A percentile compares a stretch with the other conserved stretches of the same genome.
Evolutionary conservation across 192 early-diverging fungal species (phyloP).

Genomic region (Mortierella claussenii): DNA sequence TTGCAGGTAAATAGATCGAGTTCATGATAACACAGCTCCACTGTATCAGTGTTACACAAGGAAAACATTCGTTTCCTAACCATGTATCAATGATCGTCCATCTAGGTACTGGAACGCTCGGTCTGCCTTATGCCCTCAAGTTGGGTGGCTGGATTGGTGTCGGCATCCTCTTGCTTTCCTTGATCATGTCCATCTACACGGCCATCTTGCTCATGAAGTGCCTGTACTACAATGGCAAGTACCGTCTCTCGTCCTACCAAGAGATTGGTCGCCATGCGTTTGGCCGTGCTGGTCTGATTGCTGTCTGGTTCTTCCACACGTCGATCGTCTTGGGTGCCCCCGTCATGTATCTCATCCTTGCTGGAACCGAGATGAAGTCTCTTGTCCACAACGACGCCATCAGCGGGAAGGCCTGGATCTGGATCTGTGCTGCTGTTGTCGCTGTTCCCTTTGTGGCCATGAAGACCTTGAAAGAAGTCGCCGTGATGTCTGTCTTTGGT

Average conservation of each 20-base stretch:
- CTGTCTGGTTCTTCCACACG: constrained; percentile 70
- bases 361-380: constrained; percentile 72
- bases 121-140: constrained; percentile 82
- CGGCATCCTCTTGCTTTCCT: constrained; percentile 72
- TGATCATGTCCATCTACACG: constrained; percentile 73
- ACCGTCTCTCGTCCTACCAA: constrained; percentile 65
- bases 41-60: too few species aligned
- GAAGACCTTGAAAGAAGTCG: constrained; percentile 82
- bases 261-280: constrained; percentile 77
- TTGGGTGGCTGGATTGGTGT: constrained; percentile 81
- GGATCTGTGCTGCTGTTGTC: constrained; percentile 67
- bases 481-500: constrained; percentile 76
- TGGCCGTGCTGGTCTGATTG: constrained; percentile 67
- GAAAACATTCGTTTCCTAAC: too few species aligned
- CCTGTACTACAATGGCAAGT: constrained; percentile 73
- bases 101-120: constrained; percentile 72
- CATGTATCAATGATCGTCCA: too few species aligned
- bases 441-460: constrained; percentile 75
- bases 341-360: constrained; percentile 75
- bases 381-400: constrained; percentile 57
- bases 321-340: constrained; percentile 73
- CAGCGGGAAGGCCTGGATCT: constrained; percentile 68
- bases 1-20: constrained; percentile 62
- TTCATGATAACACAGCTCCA: not conserved
- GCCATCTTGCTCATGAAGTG: constrained; percentile 76